A percentile compares a stretch with the other conserved stretches of the same genome.
These are phyloP conservation scores for Aspergillus floridensis DNA, from an alignment of 2,329 filamentous ascomycete genomes.

Conservation along the genomic window DNA sequence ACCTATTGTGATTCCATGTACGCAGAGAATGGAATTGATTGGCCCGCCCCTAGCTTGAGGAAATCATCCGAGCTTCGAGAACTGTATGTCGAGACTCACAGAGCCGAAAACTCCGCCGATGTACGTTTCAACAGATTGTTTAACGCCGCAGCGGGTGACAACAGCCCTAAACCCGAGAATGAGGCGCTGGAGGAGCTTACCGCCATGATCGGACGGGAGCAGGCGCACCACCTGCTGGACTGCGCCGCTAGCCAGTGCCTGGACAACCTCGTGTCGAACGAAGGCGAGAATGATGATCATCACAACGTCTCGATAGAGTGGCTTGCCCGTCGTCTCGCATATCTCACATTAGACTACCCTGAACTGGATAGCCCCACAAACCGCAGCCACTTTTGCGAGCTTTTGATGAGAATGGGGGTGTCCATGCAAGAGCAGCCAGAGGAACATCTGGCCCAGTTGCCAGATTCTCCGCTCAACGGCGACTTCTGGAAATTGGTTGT, in stretches of 20 bases:
- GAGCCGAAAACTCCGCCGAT: conserved; percentile 16
- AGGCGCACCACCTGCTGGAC: not conserved
- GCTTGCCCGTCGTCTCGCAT: conserved; percentile 14
- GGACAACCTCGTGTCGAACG: no score
- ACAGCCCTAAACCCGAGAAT: not conserved
- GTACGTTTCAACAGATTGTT: not conserved
- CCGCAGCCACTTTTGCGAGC: conserved; percentile 15
- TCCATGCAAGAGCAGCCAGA: not conserved
- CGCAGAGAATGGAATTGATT: conserved; percentile 9
- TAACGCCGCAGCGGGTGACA: not conserved
- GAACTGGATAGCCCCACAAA: conserved; percentile 21
- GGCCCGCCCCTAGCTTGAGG: conserved; percentile 21
- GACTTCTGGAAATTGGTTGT: conserved; percentile 9
- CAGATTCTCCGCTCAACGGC: conserved; percentile 2
- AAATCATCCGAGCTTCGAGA: conserved; percentile 21
- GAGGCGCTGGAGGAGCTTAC: not conserved
- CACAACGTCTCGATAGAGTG: conserved; percentile 14
- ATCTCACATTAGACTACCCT: conserved; percentile 15
- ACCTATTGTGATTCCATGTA: conserved; percentile 20
- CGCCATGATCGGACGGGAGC: not conserved
- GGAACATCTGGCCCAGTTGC: not conserved
- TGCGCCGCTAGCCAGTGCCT: conserved; percentile 1
- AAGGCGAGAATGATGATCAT: not conserved
- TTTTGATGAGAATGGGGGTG: conserved; percentile 16
- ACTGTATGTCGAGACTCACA: conserved; percentile 11